Percentiles rank a stretch among this genome's conserved stretches.
These are phyloP conservation scores for Rhodotorula sp. DNA, from an alignment of 1,284 basidiomycete genomes.

Conservation along the genomic window DNA sequence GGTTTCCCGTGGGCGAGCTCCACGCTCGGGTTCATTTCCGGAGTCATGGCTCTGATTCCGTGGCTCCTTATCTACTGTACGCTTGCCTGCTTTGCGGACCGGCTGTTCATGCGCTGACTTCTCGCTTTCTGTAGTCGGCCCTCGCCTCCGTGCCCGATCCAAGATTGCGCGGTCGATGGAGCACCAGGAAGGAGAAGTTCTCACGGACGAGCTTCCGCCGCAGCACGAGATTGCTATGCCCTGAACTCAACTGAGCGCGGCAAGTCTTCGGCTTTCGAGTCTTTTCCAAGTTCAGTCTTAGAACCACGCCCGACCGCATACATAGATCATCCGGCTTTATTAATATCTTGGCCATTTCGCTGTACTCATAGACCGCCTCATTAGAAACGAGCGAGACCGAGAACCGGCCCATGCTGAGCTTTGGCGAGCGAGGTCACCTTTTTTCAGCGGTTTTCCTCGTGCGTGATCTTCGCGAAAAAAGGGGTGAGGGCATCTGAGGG, in stretches of 20 bases:
- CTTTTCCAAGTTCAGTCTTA: no score
- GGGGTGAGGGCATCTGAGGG: no score
- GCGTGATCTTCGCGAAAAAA: no score
- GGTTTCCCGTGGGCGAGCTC: slow-evolving; percentile 47
- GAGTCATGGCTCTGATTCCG: slow-evolving; percentile 47
- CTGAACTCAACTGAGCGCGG: not conserved
- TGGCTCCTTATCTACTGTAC: slow-evolving; percentile 47
- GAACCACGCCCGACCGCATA: no score
- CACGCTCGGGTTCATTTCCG: slow-evolving; percentile 41
- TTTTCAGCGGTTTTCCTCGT: no score
- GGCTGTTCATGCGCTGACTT: not conserved
- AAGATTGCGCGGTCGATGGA: slow-evolving; percentile 48
- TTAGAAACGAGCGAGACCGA: no score
- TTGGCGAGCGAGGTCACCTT: no score
- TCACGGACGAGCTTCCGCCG: slow-evolving; percentile 5
- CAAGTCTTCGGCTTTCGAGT: no score
- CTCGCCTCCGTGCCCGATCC: slow-evolving; percentile 46
- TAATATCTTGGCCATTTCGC: no score
- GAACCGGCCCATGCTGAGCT: no score
- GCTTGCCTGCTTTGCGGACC: not conserved
- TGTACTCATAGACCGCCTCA: no score
- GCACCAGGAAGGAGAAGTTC: slow-evolving; percentile 19
- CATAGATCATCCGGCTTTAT: no score
- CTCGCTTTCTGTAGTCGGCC: slow-evolving; percentile 34
- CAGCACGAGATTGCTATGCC: slow-evolving; percentile 2